Evolutionary conservation across 208 protist species (phyloP).

Genomic region (Wallacemonas sp.): DNA sequence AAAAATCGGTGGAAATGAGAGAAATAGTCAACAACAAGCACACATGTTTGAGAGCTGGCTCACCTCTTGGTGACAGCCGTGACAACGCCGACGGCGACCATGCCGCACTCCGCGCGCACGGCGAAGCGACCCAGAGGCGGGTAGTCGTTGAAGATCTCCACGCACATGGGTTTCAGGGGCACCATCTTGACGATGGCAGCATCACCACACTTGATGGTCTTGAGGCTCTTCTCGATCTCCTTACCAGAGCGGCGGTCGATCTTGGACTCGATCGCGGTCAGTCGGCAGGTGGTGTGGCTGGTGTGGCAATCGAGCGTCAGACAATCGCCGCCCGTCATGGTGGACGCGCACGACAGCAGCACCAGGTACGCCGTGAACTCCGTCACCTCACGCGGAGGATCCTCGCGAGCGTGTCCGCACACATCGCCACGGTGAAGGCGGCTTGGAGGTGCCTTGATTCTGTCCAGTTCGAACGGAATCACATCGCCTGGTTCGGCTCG

Average conservation of each 20-base stretch:
- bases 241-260: conserved; percentile 93
- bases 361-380: conserved; percentile 94
- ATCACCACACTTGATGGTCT: conserved; percentile 93
- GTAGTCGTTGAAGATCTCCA: conserved; percentile 95
- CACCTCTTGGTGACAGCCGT: conserved; percentile 48
- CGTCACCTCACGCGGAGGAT: conserved; percentile 61
- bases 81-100: conserved; percentile 97
- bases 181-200: conserved; percentile 90
- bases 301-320: conserved; percentile 95
- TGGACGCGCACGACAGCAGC: conserved; percentile 91
- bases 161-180: conserved; percentile 92
- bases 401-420: conserved; percentile 58
- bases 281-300: conserved; percentile 93
- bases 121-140: conserved; percentile 95
- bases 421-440: conserved; percentile 91
- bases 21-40: conserved; percentile 2
- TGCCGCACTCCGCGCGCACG: conserved; percentile 95
- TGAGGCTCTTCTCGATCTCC: conserved; percentile 87
- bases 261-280: conserved; percentile 89
- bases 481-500: conserved; percentile 92
- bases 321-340: conserved; percentile 85
- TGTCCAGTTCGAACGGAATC: conserved; percentile 96
- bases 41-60: background rate
- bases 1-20: conserved; percentile 8
- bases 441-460: conserved; percentile 74